Conservation (phyloP, 2,329 filamentous ascomycete species). For the Chrysosphaeria jannelii region DNA sequence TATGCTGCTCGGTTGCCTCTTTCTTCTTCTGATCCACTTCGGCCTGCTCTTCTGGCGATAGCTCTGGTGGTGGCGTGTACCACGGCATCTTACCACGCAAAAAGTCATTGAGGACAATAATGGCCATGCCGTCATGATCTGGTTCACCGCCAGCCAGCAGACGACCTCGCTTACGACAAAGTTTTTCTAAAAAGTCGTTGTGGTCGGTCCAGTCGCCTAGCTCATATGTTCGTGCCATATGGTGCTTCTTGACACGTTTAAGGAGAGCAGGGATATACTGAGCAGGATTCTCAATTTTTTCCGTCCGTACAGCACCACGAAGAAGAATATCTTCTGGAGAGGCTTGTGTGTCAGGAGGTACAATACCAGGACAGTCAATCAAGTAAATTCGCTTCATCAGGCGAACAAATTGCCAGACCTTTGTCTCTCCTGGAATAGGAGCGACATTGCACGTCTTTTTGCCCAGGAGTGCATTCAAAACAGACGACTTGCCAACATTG, state of each 20-base stretch:
- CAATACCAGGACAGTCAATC: conserved; percentile 90
- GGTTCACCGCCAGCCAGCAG: conserved; percentile 65
- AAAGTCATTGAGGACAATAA: conserved; percentile 93
- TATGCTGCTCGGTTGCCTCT: conserved; percentile 69
- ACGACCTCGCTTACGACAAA: conserved; percentile 66
- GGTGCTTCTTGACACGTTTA: conserved; percentile 49
- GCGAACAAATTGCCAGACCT: conserved; percentile 23
- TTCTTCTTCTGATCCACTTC: conserved; percentile 28
- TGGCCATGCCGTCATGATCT: conserved; percentile 79
- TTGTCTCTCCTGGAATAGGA: conserved; percentile 77
- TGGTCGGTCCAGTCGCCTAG: conserved; percentile 49
- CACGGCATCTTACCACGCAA: conserved; percentile 85
- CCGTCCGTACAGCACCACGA: conserved; percentile 71
- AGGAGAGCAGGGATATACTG: conserved; percentile 80
- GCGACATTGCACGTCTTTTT: conserved; percentile 88
- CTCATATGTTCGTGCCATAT: conserved; percentile 82
- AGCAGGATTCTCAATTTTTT: conserved; percentile 80
- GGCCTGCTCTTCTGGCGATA: conserved; percentile 18
- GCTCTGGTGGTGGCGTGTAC: conserved; percentile 55
- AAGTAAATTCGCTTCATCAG: conserved; percentile 53
- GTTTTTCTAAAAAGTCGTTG: conserved; percentile 56
- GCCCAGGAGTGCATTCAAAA: conserved; percentile 78
- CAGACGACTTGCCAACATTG: conserved; percentile 84
- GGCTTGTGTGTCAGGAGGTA: conserved; percentile 63
- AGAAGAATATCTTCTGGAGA: conserved; percentile 68